Base-by-base conservation (phyloP, 1,284 basidiomycete species). In the Microbotryum intermedium region DNA sequence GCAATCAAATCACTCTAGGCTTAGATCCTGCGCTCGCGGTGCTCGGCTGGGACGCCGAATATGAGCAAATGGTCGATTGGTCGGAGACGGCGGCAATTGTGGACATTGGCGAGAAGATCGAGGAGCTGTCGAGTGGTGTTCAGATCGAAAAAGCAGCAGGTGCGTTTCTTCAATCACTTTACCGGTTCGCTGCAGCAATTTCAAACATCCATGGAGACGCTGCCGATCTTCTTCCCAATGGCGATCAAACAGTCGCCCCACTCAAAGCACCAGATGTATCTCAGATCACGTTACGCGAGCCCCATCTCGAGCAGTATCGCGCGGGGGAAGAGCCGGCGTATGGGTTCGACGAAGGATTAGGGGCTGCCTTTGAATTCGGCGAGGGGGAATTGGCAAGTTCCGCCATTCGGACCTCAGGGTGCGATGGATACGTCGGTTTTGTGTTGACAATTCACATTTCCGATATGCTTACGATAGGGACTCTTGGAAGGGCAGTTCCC, bases 271-370 rank as follows among this genome's bases (percentile, higher is more conserved):
- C 52, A n/a, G 57, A 58, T 34, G 26, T 58, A 28, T 60, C 60
- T 26, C 55, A 57, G 49, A 67, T 67, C 50, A 65, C 57, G 18
- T 52, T 67, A 7, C 56, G 60, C 10, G 66, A 67, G 39, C 66
- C 63, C 18, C 63, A 65, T n/a, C 39, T 65, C 20, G 43, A 65
- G 13, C 63, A 62, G 43, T 67, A 65, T 51, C 39, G 49, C 5
- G 50, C 43, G 21, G 29, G 30, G 9, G 52, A 59, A 13, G 34
- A 20, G 3, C 52, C 52, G 26, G 26, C n/a, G 13, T 9, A 8
- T 4, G 55, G 23, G 11, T 43, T 30, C 1, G 26, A 53, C 6
- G 61, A 50, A 13, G 58, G 43, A 1, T n/a, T 21, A 21, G 25
- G 10, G 8, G 44, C 11, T 6, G 45, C n/a, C 4, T 44, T 47